phyloP scores from a whole-genome alignment of 768 basidiomycete species.

The Asterophora lycoperdoides region DNA sequence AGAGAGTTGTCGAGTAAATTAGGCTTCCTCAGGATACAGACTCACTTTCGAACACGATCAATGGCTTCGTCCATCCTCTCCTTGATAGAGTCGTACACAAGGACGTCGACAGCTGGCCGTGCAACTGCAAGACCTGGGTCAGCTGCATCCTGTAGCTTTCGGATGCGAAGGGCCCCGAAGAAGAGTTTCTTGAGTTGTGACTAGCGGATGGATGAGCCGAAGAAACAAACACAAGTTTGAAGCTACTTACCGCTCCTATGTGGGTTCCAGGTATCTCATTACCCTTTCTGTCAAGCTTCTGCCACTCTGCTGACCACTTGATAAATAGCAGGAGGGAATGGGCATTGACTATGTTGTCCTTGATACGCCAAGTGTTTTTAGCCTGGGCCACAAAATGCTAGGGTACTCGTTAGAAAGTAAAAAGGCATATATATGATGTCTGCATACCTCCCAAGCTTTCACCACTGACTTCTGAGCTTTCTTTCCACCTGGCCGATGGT shows the following conservation, averaged over 20 bases:
- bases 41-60: slow-evolving; percentile 8
- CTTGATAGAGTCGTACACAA: slow-evolving; percentile 24
- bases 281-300: slow-evolving; percentile 17
- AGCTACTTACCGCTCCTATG: slow-evolving; percentile 25
- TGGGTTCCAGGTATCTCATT: slow-evolving; percentile 21
- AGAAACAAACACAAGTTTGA: not conserved
- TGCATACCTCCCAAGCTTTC: slow-evolving; percentile 20
- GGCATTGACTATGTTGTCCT: slow-evolving; percentile 26
- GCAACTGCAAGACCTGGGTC: slow-evolving; percentile 13
- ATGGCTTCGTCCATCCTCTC: slow-evolving; percentile 23
- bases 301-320: slow-evolving; percentile 18
- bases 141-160: slow-evolving; percentile 24
- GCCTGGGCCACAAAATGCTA: slow-evolving; percentile 1
- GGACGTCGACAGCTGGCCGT: slow-evolving; percentile 19
- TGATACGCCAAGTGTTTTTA: slow-evolving; percentile 11
- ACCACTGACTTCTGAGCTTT: slow-evolving; percentile 23
- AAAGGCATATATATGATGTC: not conserved
- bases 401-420: not conserved
- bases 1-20: not conserved
- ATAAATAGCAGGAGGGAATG: slow-evolving; percentile 26
- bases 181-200: slow-evolving; percentile 29
- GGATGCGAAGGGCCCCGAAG: slow-evolving; percentile 25
- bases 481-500: slow-evolving; percentile 19
- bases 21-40: too few relatives aligned
- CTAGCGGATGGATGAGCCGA: slow-evolving; percentile 7